A percentile compares a stretch with the other conserved stretches of the same genome.
These are phyloP conservation scores for Candida takata DNA, from an alignment of 805 yeast genomes.

Conservation along the genomic window DNA sequence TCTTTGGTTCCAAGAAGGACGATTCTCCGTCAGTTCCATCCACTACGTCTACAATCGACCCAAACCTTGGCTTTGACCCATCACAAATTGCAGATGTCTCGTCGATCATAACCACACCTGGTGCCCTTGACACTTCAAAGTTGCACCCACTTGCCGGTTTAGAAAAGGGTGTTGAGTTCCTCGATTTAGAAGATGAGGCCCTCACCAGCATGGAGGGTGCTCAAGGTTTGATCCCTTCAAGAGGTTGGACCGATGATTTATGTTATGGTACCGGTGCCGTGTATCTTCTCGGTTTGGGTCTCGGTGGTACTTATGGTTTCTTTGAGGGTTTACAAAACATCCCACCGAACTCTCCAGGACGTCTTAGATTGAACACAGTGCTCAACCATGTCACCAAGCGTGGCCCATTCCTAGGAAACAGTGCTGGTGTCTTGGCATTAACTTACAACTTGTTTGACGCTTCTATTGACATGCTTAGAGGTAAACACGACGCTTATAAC, in stretches of 20 bases:
- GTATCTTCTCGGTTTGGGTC: slow-evolving; percentile 76
- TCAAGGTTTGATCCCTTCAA: slow-evolving; percentile 86
- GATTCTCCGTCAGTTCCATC: slow-evolving; percentile 13
- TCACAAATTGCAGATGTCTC: slow-evolving; percentile 56
- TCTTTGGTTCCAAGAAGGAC: slow-evolving; percentile 23
- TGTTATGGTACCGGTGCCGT: slow-evolving; percentile 98
- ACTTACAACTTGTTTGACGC: slow-evolving; percentile 83
- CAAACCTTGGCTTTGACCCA: slow-evolving; percentile 54
- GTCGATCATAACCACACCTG: slow-evolving; percentile 51
- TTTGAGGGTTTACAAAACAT: slow-evolving; percentile 78
- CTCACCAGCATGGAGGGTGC: slow-evolving; percentile 76
- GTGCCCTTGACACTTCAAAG: slow-evolving; percentile 58
- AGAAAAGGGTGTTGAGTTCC: slow-evolving; percentile 81
- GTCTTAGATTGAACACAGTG: slow-evolving; percentile 80
- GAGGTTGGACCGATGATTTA: slow-evolving; percentile 96
- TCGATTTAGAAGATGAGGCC: slow-evolving; percentile 83
- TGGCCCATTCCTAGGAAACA: slow-evolving; percentile 94
- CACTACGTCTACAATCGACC: slow-evolving; percentile 11
- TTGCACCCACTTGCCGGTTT: slow-evolving; percentile 92
- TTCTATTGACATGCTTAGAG: slow-evolving; percentile 71
- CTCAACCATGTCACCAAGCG: slow-evolving; percentile 89
- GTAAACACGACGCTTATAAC: slow-evolving; percentile 80
- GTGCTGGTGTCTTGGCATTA: slow-evolving; percentile 89
- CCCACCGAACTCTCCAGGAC: slow-evolving; percentile 70
- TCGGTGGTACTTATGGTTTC: slow-evolving; percentile 87